phyloP scores from a whole-genome alignment of 2,329 filamentous ascomycete species.

The Hypoxylon sp. region DNA sequence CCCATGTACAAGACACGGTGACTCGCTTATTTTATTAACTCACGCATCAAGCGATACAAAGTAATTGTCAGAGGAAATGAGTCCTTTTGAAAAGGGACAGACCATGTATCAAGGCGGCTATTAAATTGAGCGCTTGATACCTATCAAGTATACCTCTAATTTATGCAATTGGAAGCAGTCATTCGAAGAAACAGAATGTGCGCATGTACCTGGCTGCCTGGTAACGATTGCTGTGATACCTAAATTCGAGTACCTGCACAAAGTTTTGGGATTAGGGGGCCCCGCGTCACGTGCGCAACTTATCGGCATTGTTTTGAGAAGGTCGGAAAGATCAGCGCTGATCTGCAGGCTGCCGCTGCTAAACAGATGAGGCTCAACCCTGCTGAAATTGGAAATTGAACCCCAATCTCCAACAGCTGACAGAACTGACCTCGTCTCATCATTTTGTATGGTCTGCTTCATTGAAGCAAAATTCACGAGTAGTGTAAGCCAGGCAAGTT shows the following conservation, averaged over 20 bases:
- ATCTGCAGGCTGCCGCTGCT: constrained; percentile 43
- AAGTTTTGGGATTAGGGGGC: constrained; percentile 7
- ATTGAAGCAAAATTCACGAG: background rate
- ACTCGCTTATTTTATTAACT: background rate
- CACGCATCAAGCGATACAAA: background rate
- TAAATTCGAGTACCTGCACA: too few relatives aligned
- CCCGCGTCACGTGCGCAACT: constrained; percentile 39
- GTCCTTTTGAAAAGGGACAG: too few relatives aligned
- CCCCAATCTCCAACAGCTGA: constrained; percentile 29
- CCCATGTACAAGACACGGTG: background rate
- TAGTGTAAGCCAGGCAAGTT: background rate
- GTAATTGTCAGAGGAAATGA: background rate
- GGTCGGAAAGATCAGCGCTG: constrained; percentile 35
- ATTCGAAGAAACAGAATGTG: too few relatives aligned
- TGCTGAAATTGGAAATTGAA: constrained; percentile 32
- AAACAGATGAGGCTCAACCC: constrained; percentile 43
- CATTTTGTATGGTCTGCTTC: background rate
- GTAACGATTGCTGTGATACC: background rate
- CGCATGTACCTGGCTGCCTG: background rate
- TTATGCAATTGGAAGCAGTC: too few relatives aligned
- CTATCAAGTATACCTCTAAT: too few relatives aligned
- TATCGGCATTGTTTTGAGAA: constrained; percentile 28
- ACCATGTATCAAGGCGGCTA: background rate
- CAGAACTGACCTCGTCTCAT: constrained; percentile 21
- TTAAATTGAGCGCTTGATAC: too few relatives aligned